phyloP scores from a whole-genome alignment of 2,329 filamentous ascomycete genomes.

The Myriangium duriaei region DNA sequence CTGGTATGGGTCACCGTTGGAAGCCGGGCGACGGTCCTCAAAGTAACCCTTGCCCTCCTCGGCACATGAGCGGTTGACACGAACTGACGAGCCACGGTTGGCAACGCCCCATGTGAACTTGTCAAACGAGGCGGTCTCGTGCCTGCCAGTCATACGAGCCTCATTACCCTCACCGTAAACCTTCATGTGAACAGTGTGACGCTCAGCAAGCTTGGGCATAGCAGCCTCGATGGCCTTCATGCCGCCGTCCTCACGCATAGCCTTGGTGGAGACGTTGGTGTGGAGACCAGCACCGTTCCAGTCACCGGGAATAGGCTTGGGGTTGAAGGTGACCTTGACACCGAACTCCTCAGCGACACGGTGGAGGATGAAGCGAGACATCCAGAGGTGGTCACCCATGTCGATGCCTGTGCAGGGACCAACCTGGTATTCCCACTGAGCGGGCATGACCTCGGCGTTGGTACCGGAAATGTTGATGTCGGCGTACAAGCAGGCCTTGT shows the following conservation, averaged over 20 bases:
- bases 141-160: conserved; percentile 76
- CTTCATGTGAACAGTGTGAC: conserved; percentile 53
- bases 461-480: conserved; percentile 92
- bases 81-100: conserved; percentile 88
- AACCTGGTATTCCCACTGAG: conserved; percentile 97
- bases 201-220: conserved; percentile 44
- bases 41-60: conserved; percentile 92
- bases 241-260: conserved; percentile 81
- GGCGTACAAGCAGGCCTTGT: conserved; percentile 80
- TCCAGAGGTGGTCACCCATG: conserved; percentile 94
- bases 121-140: conserved; percentile 92
- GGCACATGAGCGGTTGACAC: conserved; percentile 75
- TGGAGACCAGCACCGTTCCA: conserved; percentile 96
- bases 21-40: conserved; percentile 56
- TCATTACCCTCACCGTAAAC: conserved; percentile 97
- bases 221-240: conserved; percentile 85
- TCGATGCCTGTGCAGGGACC: conserved; percentile 79
- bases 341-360: conserved; percentile 94
- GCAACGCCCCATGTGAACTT: conserved; percentile 89
- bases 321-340: conserved; percentile 85
- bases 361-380: conserved; percentile 77
- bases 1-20: conserved; percentile 79
- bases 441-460: conserved; percentile 97
- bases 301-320: conserved; percentile 89
- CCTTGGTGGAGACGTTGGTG: conserved; percentile 83